These are phyloP conservation scores for Pythium oligandrum DNA, from an alignment of 352 stramenopile species.

Conservation along the genomic window DNA sequence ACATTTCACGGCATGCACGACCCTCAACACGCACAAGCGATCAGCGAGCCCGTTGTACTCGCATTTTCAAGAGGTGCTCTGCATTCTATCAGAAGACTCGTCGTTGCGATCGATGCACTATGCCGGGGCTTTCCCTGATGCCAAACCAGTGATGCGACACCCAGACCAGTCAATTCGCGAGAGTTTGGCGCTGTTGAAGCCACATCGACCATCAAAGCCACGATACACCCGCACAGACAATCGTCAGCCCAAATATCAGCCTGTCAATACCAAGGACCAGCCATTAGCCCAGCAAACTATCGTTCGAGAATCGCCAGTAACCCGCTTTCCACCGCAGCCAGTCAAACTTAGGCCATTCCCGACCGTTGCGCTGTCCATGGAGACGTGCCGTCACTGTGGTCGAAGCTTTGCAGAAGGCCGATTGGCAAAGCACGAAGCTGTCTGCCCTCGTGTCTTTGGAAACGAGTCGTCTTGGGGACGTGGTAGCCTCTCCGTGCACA, in stretches of 20 bases:
- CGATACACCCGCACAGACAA: neutral
- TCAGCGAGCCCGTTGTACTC: conserved; percentile 47
- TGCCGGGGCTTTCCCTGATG: conserved; percentile 56
- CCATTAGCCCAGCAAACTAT: conserved; percentile 2
- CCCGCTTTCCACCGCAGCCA: conserved; percentile 2
- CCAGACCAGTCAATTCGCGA: conserved; percentile 17
- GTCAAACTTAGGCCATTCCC: conserved; percentile 14
- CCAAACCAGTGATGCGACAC: conserved; percentile 19
- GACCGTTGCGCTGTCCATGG: conserved; percentile 17
- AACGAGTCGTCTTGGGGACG: conserved; percentile 71
- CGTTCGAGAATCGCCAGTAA: too few relatives aligned
- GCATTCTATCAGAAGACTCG: conserved; percentile 57
- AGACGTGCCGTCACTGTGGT: conserved; percentile 74
- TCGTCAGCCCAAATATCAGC: neutral
- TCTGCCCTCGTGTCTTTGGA: conserved; percentile 77
- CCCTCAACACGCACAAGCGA: conserved; percentile 47
- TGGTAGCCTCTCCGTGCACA: conserved; percentile 16
- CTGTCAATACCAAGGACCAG: neutral
- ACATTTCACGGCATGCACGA: conserved; percentile 51
- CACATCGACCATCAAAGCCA: neutral
- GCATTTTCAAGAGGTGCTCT: conserved; percentile 61
- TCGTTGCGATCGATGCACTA: conserved; percentile 69
- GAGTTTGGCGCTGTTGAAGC: conserved; percentile 15
- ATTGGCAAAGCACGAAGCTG: conserved; percentile 74
- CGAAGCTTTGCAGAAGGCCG: conserved; percentile 78